A percentile compares a stretch with the other conserved stretches of the same genome.
Conservation (phyloP, 2,329 filamentous ascomycete species). For the Sordariomycetes sp. region DNA sequence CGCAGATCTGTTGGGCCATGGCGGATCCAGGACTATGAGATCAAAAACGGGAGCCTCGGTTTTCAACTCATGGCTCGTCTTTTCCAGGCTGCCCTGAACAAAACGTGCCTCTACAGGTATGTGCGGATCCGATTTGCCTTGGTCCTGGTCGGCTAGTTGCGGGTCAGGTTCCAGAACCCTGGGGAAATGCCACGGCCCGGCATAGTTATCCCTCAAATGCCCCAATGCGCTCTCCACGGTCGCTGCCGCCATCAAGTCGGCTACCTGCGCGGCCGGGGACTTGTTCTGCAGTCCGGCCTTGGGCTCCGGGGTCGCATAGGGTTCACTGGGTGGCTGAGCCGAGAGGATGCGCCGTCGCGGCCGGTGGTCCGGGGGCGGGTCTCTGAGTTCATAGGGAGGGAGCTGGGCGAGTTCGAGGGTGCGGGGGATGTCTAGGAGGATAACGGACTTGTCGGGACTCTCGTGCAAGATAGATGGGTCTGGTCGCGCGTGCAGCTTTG, state of each 20-base stretch:
- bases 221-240: constrained; percentile 34
- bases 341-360: constrained; percentile 34
- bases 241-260: constrained; percentile 43
- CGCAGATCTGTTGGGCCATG: constrained; percentile 73
- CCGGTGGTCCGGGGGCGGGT: constrained; percentile 35
- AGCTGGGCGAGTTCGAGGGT: too few species aligned
- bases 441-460: constrained; percentile 29
- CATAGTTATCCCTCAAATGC: constrained; percentile 19
- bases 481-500: constrained; percentile 3
- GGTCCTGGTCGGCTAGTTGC: neutral
- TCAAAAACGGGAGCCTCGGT: constrained; percentile 46
- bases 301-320: constrained; percentile 44
- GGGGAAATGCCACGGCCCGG: constrained; percentile 38
- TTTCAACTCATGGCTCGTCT: constrained; percentile 29
- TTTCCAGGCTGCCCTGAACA: constrained; percentile 39
- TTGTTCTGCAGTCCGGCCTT: constrained; percentile 19
- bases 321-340: constrained; percentile 27
- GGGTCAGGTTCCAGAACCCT: constrained; percentile 16
- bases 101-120: constrained; percentile 33
- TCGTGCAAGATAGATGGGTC: constrained; percentile 24
- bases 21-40: constrained; percentile 65
- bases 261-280: constrained; percentile 37
- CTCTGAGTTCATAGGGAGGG: too few species aligned
- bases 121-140: constrained; percentile 7
- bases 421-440: constrained; percentile 59